Base-by-base conservation (phyloP, 2,329 filamentous ascomycete genomes). In the Hypoxylon sp. region DNA sequence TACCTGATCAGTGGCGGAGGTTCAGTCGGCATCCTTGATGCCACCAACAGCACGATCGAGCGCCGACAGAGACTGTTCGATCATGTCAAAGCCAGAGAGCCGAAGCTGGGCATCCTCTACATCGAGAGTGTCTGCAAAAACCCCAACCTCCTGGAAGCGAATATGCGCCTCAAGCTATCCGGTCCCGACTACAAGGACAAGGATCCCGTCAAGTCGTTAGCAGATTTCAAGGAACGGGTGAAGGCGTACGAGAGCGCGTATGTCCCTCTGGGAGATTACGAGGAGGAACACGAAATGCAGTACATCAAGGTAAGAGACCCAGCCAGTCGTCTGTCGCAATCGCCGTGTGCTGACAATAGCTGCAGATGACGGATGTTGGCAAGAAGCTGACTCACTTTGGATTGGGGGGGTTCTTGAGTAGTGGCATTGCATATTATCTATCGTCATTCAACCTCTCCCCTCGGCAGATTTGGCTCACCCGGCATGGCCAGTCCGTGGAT, bases 401-500 rank as follows among this genome's bases (percentile, higher is more conserved):
- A 61, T 87, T 97, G 59, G 89, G 89, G 65, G 95, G 95, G 4
- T 99, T 99, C 74, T 81, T 99, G 45, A 92, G 92, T 55, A 91
- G 90, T 33, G 91, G 95, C 62, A 95, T 96, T 52, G 92, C 95
- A 54, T 96, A 93, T 64, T 99, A 98, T 70, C 83, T 99, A 8
- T 89, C 95, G 41, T 98, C 96, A 67, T 99, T 99, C 81, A 98
- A 99, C 69, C 83, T 99, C 13, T 91, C 94, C 0, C 93, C 95
- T 0, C 85, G 95, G 51, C 94, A 97, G 74, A 98, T 99, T 59
- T 99, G 95, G 95, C 96, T 99, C 71, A 98, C 95, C 1, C 83
- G 95, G 47, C 95, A 98, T 71, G 95, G 95, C 37, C 91, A 97
- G 75, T 97, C 92, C 54, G 73, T 85, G 59, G 95, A 99, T 73